Evolutionary conservation across 2,329 filamentous ascomycete species (phyloP).

Genomic region (Nemania sp.): DNA sequence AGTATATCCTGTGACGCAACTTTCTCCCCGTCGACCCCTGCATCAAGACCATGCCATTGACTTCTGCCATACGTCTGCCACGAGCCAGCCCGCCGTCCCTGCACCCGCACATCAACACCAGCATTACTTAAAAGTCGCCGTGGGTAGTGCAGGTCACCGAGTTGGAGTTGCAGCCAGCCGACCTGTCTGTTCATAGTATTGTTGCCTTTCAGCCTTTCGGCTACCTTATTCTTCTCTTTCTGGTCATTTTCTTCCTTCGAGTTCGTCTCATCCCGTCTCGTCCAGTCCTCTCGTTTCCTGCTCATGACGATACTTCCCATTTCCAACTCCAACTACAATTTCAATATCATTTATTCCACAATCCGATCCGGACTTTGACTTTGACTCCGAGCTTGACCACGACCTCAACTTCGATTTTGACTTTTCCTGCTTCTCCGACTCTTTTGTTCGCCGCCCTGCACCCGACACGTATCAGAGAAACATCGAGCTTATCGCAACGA

Average conservation of each 20-base stretch:
- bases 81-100: neutral
- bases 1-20: neutral
- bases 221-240: neutral
- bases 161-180: neutral
- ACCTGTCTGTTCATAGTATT: neutral
- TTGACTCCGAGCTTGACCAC: neutral
- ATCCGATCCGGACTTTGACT: neutral
- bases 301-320: neutral
- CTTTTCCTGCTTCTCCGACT: too few relatives aligned
- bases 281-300: too few relatives aligned
- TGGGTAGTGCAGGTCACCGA: neutral
- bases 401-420: neutral
- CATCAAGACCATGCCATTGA: neutral
- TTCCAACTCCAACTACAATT: neutral
- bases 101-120: too few relatives aligned
- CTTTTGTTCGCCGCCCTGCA: too few relatives aligned
- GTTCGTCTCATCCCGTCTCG: too few relatives aligned
- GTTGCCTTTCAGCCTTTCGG: neutral
- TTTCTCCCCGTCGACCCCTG: neutral
- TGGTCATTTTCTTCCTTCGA: neutral
- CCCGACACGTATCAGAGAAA: too few relatives aligned
- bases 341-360: neutral
- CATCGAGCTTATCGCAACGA: constrained; percentile 21
- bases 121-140: constrained; percentile 10
- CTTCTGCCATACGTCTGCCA: too few relatives aligned